Conservation (phyloP, 345 rosid genomes). For the thale cress (Arabidopsis thaliana) region DNA sequence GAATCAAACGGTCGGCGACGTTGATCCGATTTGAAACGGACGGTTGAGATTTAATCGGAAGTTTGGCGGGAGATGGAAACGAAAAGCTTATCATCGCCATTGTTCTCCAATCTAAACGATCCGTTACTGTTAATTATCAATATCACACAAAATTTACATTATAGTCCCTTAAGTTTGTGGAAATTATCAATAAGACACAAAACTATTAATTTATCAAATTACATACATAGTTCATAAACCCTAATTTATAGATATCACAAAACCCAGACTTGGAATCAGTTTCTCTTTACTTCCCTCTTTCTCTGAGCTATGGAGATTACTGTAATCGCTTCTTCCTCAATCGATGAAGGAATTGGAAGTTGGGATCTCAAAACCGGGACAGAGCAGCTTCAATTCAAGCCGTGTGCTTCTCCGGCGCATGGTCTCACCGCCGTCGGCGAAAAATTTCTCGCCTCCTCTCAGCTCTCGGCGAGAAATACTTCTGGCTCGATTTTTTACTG, state of each 20-base stretch:
- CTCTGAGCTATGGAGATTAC: conserved; percentile 47
- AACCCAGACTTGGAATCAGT: background rate
- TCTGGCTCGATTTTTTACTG: conserved; percentile 73
- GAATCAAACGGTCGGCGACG: conserved; percentile 49
- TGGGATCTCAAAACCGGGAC: conserved; percentile 76
- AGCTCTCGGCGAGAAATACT: conserved; percentile 61
- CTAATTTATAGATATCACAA: conserved; percentile 30
- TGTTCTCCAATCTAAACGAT: conserved; percentile 40
- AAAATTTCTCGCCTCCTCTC: conserved; percentile 73
- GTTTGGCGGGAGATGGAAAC: conserved; percentile 55
- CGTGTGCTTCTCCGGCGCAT: conserved; percentile 74
- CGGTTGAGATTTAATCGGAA: conserved; percentile 38
- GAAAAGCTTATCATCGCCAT: conserved; percentile 47
- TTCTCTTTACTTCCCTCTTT: background rate
- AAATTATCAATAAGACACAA: background rate
- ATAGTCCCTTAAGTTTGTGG: background rate
- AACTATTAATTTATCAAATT: background rate
- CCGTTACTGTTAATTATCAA: conserved; percentile 4
- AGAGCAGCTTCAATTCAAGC: conserved; percentile 64
- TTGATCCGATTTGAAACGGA: conserved; percentile 42
- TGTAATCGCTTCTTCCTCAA: conserved; percentile 71
- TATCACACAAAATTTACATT: background rate
- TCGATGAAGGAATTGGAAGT: conserved; percentile 72
- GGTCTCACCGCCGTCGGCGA: conserved; percentile 70
- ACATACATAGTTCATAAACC: conserved; percentile 30